A percentile compares a stretch with the other conserved stretches of the same genome.
Conservation (phyloP, 805 yeast genomes). For the Ogataea naganishii region DNA sequence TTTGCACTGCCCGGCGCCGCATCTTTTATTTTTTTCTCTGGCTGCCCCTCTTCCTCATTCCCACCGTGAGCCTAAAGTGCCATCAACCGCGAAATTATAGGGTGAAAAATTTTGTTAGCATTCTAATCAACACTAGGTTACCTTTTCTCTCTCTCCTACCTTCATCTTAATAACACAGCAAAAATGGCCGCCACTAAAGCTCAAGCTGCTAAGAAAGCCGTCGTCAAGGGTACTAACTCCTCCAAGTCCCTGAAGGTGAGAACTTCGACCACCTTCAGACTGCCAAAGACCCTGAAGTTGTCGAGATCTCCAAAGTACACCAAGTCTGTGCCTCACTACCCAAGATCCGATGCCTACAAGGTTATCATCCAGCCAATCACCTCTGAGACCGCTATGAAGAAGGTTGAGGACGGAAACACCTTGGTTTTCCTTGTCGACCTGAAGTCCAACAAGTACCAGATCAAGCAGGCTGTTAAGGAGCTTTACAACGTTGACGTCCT, state of each 20-base stretch:
- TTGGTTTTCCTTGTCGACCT: slow-evolving; percentile 97
- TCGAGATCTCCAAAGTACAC: slow-evolving; percentile 94
- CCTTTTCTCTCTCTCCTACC: slow-evolving; percentile 1
- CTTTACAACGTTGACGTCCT: slow-evolving; percentile 93
- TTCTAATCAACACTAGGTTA: no score
- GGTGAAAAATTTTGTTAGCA: no score
- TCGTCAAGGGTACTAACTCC: slow-evolving; percentile 92
- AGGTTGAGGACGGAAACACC: slow-evolving; percentile 99
- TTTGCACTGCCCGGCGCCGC: no score
- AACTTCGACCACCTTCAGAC: slow-evolving; percentile 91
- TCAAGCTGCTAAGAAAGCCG: slow-evolving; percentile 97
- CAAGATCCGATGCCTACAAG: slow-evolving; percentile 95
- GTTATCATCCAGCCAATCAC: slow-evolving; percentile 90
- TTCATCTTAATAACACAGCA: slow-evolving; percentile 4
- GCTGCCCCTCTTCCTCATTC: no score
- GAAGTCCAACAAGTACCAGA: slow-evolving; percentile 97
- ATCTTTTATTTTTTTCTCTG: no score
- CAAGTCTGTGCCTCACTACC: slow-evolving; percentile 95
- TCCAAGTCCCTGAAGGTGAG: slow-evolving; percentile 88
- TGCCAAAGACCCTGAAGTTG: slow-evolving; percentile 94
- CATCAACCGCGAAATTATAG: no score
- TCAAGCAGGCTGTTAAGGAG: slow-evolving; percentile 97
- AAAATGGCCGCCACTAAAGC: slow-evolving; percentile 60
- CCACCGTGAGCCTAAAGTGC: no score
- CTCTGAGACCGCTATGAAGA: slow-evolving; percentile 98